These are phyloP conservation scores for Flammula alnicola DNA, from an alignment of 1,284 basidiomycete genomes.

Conservation along the genomic window DNA sequence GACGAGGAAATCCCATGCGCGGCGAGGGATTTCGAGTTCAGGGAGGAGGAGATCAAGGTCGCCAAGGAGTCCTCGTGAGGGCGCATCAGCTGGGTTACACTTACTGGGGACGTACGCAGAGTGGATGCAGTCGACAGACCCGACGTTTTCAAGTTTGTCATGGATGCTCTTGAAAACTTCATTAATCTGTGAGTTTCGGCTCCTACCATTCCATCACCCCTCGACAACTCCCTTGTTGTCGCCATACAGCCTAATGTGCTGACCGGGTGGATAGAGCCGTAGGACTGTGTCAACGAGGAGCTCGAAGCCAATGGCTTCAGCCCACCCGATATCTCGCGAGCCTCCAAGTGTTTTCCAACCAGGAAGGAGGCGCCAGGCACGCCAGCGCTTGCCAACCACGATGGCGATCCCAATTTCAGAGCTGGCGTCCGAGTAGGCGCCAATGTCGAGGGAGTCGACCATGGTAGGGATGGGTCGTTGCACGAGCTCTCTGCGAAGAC, in stretches of 20 bases:
- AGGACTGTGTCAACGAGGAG: constrained; percentile 35
- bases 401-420: too few relatives aligned
- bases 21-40: constrained; percentile 31
- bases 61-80: constrained; percentile 41
- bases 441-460: constrained; percentile 29
- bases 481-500: too few relatives aligned
- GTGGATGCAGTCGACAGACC: constrained; percentile 31
- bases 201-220: constrained; percentile 40
- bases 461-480: constrained; percentile 38
- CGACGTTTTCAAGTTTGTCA: constrained; percentile 28
- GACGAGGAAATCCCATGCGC: constrained; percentile 31
- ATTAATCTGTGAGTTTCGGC: constrained; percentile 31
- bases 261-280: background rate
- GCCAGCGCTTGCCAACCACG: constrained; percentile 25
- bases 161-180: constrained; percentile 37
- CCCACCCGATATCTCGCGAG: constrained; percentile 41
- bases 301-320: constrained; percentile 41
- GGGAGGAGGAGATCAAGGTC: constrained; percentile 35
- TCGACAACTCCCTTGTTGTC: constrained; percentile 46
- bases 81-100: constrained; percentile 45
- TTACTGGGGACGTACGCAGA: constrained; percentile 34
- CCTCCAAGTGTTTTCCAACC: constrained; percentile 20
- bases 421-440: constrained; percentile 49
- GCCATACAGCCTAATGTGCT: constrained; percentile 33
- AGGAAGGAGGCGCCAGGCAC: constrained; percentile 12